Base-by-base conservation (phyloP, 345 rosid genomes). In the Hypericum perforatum region DNA sequence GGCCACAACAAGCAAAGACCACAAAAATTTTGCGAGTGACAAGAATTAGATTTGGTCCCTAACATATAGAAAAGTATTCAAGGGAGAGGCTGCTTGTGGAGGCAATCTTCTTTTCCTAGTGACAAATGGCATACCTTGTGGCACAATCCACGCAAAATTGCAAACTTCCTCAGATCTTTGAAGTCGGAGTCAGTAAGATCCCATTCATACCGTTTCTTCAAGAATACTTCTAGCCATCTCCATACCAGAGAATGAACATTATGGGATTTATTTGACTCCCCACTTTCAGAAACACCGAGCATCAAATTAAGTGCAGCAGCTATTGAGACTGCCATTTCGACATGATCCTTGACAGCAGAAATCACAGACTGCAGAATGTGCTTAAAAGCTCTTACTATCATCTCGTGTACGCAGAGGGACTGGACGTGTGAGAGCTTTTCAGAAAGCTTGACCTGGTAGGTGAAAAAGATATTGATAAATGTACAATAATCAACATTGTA, bases 341-440 rank as follows among this genome's bases (percentile, higher is more conserved):
- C 80, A 61, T 76, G 74, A 70, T 79, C 67, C 49, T 11, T 63
- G 45, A 70, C 79, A 49, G 80, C 79, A 71, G 98, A 82, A 74
- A 91, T 78, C 69, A 87, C 90, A 41, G 90, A 92, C 76, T 67
- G 96, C 62, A 91, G 81, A 65, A 87, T 68, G 59, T 87, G 96
- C 78, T 91, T 91, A 67, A 85, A 84, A 55, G 95, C 98, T 55
- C 98, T 70, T 63, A 83, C 95, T 62, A 91, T 81, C 98, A 91
- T 91, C 84, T 91, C 98, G 60, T 91, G 96, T 58, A 85, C 76
- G 74, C 95, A 92, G 62, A 92, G 82, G 44, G 97, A 88, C 65
- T 85, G 97, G 57, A 88, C 97, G 65, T 92, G 98, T 52, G 96
- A 82, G 54, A 92, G 65, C 74, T 92, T 92, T 63, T 85, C 94